Evolutionary conservation across 2,329 filamentous ascomycete species (phyloP).

Genomic region (Fusarium nelsonii): DNA sequence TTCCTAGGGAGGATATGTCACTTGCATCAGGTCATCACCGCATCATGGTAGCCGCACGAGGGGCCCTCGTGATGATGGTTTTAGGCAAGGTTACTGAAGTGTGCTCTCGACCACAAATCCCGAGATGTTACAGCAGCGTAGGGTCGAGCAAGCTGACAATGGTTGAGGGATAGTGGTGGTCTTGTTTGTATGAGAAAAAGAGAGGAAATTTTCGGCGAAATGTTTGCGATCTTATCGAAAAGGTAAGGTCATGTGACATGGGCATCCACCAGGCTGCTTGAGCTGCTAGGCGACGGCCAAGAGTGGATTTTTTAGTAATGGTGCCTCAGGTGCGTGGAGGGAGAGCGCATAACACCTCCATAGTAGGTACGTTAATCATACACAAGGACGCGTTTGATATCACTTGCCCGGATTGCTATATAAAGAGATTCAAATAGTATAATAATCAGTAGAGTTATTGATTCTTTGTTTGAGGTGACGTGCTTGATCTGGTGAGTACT

Average conservation of each 20-base stretch:
- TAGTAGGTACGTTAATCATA: background rate
- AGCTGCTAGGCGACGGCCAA: background rate
- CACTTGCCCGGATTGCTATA: background rate
- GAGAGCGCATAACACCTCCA: background rate
- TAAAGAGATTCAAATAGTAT: background rate
- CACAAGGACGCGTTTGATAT: constrained; percentile 2
- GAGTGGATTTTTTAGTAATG: background rate
- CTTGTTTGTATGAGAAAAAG: constrained; percentile 54
- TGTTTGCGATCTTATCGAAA: constrained; percentile 33
- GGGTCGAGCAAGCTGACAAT: constrained; percentile 54
- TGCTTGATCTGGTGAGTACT: too few species aligned
- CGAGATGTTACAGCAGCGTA: constrained; percentile 62
- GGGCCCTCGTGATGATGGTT: constrained; percentile 78
- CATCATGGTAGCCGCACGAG: constrained; percentile 73
- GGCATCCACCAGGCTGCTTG: background rate
- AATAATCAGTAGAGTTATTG: background rate
- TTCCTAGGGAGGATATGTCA: constrained; percentile 58
- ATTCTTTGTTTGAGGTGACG: background rate
- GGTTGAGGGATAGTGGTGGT: constrained; percentile 59
- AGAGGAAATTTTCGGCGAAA: constrained; percentile 40
- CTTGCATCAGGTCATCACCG: constrained; percentile 77
- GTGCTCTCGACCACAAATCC: constrained; percentile 70
- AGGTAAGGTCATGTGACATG: constrained; percentile 44
- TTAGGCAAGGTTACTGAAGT: constrained; percentile 69
- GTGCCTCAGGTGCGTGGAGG: constrained; percentile 21